Conservation (phyloP, 2,329 filamentous ascomycete species). For the Plenodomus biglobosus region DNA sequence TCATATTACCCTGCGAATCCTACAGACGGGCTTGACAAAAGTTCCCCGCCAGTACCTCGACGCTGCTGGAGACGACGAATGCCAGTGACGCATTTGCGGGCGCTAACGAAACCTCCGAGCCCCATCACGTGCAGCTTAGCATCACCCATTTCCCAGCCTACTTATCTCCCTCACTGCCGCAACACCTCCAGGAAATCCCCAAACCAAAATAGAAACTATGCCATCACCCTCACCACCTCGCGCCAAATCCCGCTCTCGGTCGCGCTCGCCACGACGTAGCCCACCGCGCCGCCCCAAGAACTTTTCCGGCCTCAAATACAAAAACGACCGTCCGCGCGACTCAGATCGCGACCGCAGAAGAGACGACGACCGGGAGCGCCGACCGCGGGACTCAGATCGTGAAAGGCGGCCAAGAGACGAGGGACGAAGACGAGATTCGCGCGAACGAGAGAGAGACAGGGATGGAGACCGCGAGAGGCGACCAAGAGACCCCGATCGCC, state of each 20-base stretch:
- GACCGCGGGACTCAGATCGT: conserved; percentile 1
- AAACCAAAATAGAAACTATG: conserved; percentile 7
- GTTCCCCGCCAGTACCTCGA: no score
- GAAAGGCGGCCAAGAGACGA: conserved; percentile 6
- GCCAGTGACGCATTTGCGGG: conserved; percentile 11
- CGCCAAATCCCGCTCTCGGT: conserved; percentile 29
- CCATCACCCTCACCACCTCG: conserved; percentile 19
- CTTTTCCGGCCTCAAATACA: conserved; percentile 61
- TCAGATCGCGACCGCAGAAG: conserved; percentile 48
- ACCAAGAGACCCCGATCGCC: conserved; percentile 19
- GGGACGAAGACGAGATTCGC: conserved; percentile 7
- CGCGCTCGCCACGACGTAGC: conserved; percentile 34
- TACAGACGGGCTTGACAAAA: no score
- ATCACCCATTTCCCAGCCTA: not conserved
- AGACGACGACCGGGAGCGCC: conserved; percentile 45
- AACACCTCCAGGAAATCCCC: not conserved
- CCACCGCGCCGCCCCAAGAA: conserved; percentile 37
- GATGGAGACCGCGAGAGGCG: conserved; percentile 30
- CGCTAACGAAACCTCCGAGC: not conserved
- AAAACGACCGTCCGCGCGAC: conserved; percentile 44
- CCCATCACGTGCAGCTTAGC: not conserved
- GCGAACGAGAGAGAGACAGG: not conserved
- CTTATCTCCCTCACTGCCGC: not conserved
- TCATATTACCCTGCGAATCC: not conserved
- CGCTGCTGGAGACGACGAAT: conserved; percentile 6